Evolutionary conservation across 768 basidiomycete genomes (phyloP), one percentile per base, ranked within the genome.

Genomic region (Pholiota conissans): DNA sequence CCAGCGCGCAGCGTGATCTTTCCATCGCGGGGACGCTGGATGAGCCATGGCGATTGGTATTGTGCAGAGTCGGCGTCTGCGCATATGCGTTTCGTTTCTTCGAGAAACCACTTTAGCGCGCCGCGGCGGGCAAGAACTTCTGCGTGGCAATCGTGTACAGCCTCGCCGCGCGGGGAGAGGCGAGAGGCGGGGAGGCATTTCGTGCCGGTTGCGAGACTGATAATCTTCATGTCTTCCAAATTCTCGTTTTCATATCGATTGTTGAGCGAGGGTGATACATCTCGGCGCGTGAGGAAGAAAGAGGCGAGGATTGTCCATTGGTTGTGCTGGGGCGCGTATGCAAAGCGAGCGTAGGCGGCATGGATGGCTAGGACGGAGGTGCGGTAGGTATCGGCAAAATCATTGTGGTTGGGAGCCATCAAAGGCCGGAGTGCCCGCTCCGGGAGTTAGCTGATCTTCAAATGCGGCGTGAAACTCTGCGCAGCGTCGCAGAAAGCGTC

Each of bases 91-190:
- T 65, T 59, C 14, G 88, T 76, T 70, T 97, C 91, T 56, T 89
- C 84, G 29, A 94, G 69, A 47, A 93, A 74, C 93, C 93, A 98
- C 24, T 87, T 80, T 40, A 88, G 68, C 0, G 89, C 85, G 8
- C 87, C 87, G 28, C 95, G 79, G 18, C 93, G 82, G 1, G 93
- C 93, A n/a, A 97, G 77, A 20, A 95, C 83, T 71, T 98, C 95
- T 9, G 95, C 95, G 69, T 98, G 95, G 52, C 83, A 87, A 65
- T 97, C 95, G 65, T 95, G 93, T 16, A 97, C 61, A 1, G 85
- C 80, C 65, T 96, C 93, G 0, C 95, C 95, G 27, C 77, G 75
- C 5, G 70, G 63, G 0, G 93, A 85, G 0, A 93, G 74, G 53
- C 79, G 80, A 3, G 67, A 64, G 3, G 73, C 79, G 2, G 95